phyloP scores from a whole-genome alignment of 768 basidiomycete species.

The Boletellus emodensis region DNA sequence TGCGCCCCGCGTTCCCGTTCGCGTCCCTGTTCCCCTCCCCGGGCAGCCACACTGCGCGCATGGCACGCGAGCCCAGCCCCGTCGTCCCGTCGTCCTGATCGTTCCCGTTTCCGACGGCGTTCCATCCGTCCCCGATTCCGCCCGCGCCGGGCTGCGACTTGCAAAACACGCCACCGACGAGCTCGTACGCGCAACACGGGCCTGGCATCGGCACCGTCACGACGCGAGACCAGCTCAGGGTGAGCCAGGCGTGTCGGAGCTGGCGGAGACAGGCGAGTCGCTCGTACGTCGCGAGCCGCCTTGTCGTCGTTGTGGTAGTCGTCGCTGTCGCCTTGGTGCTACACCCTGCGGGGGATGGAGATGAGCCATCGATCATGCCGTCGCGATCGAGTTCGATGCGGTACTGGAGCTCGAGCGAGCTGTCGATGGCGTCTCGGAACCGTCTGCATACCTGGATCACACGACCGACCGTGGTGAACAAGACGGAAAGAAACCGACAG shows the following conservation, averaged over 20 bases:
- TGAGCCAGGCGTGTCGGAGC: constrained; percentile 36
- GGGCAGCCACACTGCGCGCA: constrained; percentile 21
- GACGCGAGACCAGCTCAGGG: constrained; percentile 25
- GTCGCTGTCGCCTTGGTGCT: too few species aligned
- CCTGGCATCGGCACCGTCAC: constrained; percentile 31
- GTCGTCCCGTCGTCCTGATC: too few species aligned
- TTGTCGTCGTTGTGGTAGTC: too few species aligned
- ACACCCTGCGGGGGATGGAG: too few species aligned
- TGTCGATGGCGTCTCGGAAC: constrained; percentile 20
- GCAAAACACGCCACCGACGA: constrained; percentile 57
- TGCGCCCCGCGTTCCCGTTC: neutral
- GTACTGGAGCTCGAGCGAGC: constrained; percentile 35
- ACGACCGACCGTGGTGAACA: neutral
- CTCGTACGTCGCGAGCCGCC: constrained; percentile 18
- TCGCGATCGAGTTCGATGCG: constrained; percentile 37
- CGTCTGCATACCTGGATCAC: constrained; percentile 20
- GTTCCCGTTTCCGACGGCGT: too few species aligned
- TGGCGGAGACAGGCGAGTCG: constrained; percentile 33
- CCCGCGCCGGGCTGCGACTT: constrained; percentile 29
- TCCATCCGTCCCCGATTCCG: too few species aligned
- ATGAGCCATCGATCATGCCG: constrained; percentile 29
- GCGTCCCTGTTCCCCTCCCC: neutral
- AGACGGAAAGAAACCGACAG: neutral
- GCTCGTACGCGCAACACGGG: constrained; percentile 50
- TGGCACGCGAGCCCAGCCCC: neutral